Evolutionary conservation across 2,329 filamentous ascomycete species (phyloP).

Genomic region (Xylariaceae sp.): DNA sequence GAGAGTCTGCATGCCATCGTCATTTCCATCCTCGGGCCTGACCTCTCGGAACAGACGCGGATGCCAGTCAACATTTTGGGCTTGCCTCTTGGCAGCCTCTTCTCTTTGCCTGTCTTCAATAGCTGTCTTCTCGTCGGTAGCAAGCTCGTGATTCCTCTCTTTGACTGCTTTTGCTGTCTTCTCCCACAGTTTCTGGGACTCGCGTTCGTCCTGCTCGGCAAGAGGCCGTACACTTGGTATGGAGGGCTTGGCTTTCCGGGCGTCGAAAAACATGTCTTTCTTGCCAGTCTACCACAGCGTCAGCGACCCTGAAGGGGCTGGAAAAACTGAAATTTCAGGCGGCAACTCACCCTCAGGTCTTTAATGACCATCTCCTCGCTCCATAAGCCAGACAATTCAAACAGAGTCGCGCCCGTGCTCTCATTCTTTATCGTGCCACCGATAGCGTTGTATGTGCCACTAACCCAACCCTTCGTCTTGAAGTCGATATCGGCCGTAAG

Average conservation of each 20-base stretch:
- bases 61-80: constrained; percentile 81
- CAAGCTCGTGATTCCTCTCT: constrained; percentile 79
- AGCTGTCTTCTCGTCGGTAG: constrained; percentile 93
- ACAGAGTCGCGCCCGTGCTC: constrained; percentile 81
- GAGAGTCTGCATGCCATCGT: constrained; percentile 82
- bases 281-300: constrained; percentile 67
- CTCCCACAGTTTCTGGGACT: constrained; percentile 86
- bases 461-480: constrained; percentile 97
- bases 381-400: constrained; percentile 89
- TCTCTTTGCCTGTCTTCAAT: constrained; percentile 91
- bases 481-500: constrained; percentile 92
- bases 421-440: constrained; percentile 88
- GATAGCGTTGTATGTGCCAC: constrained; percentile 94
- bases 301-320: constrained; percentile 5
- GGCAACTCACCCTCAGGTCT: constrained; percentile 64
- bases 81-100: constrained; percentile 76
- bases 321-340: background rate
- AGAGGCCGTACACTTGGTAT: constrained; percentile 72
- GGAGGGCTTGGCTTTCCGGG: constrained; percentile 71
- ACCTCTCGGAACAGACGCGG: constrained; percentile 81
- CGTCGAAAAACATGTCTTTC: constrained; percentile 87
- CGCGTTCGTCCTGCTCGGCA: constrained; percentile 82
- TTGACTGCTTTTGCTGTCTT: constrained; percentile 79
- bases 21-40: constrained; percentile 64
- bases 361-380: constrained; percentile 93